Evolutionary conservation across 176 grass and related monocot genomes (phyloP), one percentile per base, ranked within the genome.

Genomic region (Elymus sibiricus): DNA sequence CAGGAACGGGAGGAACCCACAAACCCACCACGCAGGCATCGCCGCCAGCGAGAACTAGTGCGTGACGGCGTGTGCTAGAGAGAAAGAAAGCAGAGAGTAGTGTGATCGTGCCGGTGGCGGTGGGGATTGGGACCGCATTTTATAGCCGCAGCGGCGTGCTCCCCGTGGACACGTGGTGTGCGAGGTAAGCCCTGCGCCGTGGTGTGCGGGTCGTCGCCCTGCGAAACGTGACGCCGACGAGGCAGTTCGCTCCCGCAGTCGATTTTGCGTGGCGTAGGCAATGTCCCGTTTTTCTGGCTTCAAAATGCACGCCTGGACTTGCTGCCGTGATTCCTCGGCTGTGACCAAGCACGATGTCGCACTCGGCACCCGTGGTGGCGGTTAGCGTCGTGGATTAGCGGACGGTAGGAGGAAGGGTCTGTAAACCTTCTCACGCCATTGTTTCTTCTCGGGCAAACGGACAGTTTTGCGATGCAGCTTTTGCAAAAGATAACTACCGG

Each of bases 11-110:
- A 76, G 17, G 42, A 87, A 32, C 4, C 84, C 82, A 11, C 84
- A 90, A 11, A 94, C 21, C 79, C 70, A 64, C 84, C 55, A 56
- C 59, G 84, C 76, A 64, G 75, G 73, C 81, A 84, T 88, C 79
- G 25, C 31, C 39, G 61, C 47, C 43, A 34, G 9, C 22, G 64
- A 24, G 35, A 34, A 65, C 59, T 1, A 29, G n/a, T 28, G 26
- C 26, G 40, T 43, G 40, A 11, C 40, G 2, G 40, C 40, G 27
- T 55, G 32, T 28, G 38, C 46, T 21, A 15, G 37, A 64, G 66
- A 73, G 34, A 31, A 49, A 44, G 34, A 68, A 31, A 16, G 31
- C 56, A 22, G 44, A 34, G 39, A 21, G 16, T 2, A 2, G 78
- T 6, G 60, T 27, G 38, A 31, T 43, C 8, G 5, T 31, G 78